Conservation (phyloP, 208 protist genomes). For the Giardia muris region DNA sequence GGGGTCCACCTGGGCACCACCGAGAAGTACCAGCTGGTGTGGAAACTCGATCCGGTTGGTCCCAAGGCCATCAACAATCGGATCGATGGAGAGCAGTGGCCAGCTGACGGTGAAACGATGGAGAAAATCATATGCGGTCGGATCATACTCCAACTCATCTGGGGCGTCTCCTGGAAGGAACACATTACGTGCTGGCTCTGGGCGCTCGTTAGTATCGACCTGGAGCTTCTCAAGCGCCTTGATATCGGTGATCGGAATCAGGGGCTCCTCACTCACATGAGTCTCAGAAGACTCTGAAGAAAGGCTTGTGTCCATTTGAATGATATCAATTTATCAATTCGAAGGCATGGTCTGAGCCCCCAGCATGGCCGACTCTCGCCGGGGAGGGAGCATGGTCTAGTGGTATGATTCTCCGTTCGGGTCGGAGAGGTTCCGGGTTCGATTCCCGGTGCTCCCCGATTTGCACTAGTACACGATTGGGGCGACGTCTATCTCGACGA, state of each 20-base stretch:
- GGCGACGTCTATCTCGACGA: not conserved
- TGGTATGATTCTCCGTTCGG: constrained; percentile 20
- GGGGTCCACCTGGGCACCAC: not conserved
- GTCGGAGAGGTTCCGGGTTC: constrained; percentile 23
- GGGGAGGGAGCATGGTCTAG: constrained; percentile 18
- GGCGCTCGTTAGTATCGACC: too few relatives aligned
- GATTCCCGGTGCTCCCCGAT: constrained; percentile 14
- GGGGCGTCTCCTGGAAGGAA: not conserved
- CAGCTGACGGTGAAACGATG: not conserved
- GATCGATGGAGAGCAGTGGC: not conserved
- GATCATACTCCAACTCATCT: not conserved
- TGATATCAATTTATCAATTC: too few relatives aligned
- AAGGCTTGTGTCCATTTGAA: too few relatives aligned
- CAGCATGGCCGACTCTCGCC: too few relatives aligned
- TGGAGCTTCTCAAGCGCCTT: too few relatives aligned
- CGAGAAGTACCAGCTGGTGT: not conserved
- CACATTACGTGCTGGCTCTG: not conserved
- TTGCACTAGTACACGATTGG: not conserved
- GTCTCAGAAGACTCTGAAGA: too few relatives aligned
- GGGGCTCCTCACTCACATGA: too few relatives aligned
- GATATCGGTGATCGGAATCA: too few relatives aligned
- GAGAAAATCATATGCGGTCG: not conserved
- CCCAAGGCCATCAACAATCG: not conserved
- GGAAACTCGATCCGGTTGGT: not conserved
- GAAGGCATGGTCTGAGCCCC: too few relatives aligned